Base-by-base conservation (phyloP, 345 rosid species). In the Luvunga scandens region DNA sequence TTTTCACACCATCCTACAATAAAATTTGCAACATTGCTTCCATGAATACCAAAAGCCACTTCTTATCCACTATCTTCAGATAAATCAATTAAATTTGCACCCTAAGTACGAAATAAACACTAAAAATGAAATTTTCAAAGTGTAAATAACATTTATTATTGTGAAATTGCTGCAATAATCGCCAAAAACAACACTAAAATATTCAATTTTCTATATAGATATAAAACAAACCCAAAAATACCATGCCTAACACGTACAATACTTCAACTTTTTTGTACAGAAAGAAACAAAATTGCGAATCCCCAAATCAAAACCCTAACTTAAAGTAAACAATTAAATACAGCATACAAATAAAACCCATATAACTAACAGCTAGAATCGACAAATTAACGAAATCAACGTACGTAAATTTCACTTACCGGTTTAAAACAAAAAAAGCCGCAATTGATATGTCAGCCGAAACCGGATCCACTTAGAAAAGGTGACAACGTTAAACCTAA, bases 1-100 rank as follows among this genome's bases (percentile, higher is more conserved):
- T 78, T 75, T 81, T 82, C 77, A 79, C 73, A 85, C 78, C 89
- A 89, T 84, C 87, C 92, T 93, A 79, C 85, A 81, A 76, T 33
- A 42, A 55, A 79, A 71, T 66, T 68, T 45, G 75, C 65, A 75
- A 65, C 55, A 67, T 55, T 13, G 66, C 25, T 75, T 48, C 57
- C 64, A 64, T 69, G 7, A 73, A 1, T 24, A 59, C 1, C 13
- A 33, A 5, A n/a, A 66, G 16, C 45, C 62, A 66, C 75, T 64
- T 69, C 61, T 66, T 8, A 16, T 24, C 70, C 18, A 18, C 31
- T 66, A 33, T 60, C 55, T 30, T 19, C 25, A n/a, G 19, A 33
- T 6, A 72, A 81, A 69, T 68, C 25, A 66, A 76, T 56, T 18
- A 8, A 34, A 76, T 36, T 56, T 55, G 65, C 55, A 76, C 27